These are phyloP conservation scores for Candida succiphila DNA, from an alignment of 805 yeast genomes.

Conservation along the genomic window DNA sequence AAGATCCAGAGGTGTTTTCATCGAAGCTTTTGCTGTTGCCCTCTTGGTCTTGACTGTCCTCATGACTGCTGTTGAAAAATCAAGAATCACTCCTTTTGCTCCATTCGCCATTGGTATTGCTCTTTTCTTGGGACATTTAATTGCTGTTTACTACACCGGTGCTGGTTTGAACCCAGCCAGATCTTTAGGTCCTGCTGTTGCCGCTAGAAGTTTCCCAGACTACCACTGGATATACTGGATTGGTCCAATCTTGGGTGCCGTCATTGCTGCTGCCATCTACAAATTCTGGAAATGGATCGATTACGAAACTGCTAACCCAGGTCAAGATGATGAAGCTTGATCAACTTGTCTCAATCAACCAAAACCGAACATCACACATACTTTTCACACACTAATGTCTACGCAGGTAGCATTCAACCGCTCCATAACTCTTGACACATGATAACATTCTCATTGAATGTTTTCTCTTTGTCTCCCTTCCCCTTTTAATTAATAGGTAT, in stretches of 20 bases:
- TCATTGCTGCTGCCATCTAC: conserved; percentile 60
- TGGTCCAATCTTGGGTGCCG: conserved; percentile 71
- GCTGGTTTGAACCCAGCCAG: conserved; percentile 92
- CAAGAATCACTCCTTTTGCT: conserved; percentile 65
- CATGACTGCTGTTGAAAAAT: conserved; percentile 78
- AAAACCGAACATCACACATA: too few relatives aligned
- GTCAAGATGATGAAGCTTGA: conserved; percentile 49
- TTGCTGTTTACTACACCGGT: conserved; percentile 77
- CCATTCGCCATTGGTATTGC: conserved; percentile 80
- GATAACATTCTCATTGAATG: too few relatives aligned
- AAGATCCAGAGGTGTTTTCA: conserved; percentile 63
- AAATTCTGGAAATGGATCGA: conserved; percentile 52
- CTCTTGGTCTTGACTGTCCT: conserved; percentile 67
- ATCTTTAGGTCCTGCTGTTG: conserved; percentile 76
- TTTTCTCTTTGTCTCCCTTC: too few relatives aligned
- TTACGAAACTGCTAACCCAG: conserved; percentile 62
- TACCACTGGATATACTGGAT: conserved; percentile 94
- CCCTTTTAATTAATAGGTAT: too few relatives aligned
- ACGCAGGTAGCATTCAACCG: too few relatives aligned
- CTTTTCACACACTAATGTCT: too few relatives aligned
- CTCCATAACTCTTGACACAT: too few relatives aligned
- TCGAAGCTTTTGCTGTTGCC: conserved; percentile 75
- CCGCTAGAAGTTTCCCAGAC: conserved; percentile 59
- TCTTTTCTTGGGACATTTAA: conserved; percentile 71
- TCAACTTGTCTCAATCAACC: neutral